Evolutionary conservation across 768 basidiomycete genomes (phyloP).

Genomic region (Xerocomellus dryophilus): DNA sequence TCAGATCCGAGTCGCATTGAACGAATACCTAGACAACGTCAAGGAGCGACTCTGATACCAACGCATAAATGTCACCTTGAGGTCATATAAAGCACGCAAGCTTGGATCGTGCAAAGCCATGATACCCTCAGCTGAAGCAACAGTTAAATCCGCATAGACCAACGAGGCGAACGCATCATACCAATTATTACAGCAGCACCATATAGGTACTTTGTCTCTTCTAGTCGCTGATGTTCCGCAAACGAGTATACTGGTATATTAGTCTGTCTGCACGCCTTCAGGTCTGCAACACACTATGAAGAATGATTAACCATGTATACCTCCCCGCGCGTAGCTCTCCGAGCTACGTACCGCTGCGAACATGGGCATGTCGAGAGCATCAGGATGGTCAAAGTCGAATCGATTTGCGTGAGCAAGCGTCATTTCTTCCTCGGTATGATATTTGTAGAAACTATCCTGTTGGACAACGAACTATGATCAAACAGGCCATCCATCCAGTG

Average conservation of each 20-base stretch:
- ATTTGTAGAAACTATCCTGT: constrained; percentile 93
- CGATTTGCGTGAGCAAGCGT: constrained; percentile 74
- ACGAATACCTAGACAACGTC: constrained; percentile 63
- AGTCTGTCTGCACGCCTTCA: constrained; percentile 79
- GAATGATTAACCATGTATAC: not conserved
- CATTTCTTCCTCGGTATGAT: constrained; percentile 74
- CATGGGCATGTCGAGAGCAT: constrained; percentile 86
- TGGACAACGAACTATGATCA: not conserved
- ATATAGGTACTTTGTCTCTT: constrained; percentile 84
- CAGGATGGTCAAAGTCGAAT: constrained; percentile 88
- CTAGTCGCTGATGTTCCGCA: constrained; percentile 76
- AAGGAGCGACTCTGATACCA: not conserved
- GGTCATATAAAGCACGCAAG: constrained; percentile 80
- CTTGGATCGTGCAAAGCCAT: constrained; percentile 81
- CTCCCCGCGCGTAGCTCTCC: not conserved
- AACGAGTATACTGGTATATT: constrained; percentile 97
- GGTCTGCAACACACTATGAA: constrained; percentile 72
- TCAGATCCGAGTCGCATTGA: constrained; percentile 92
- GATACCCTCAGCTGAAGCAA: constrained; percentile 75
- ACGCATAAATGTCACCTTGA: constrained; percentile 58
- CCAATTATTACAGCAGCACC: constrained; percentile 91
- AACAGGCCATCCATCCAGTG: not conserved
- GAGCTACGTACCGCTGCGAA: constrained; percentile 65
- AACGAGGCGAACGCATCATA: constrained; percentile 26
- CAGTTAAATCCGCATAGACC: not conserved